Percentiles rank a stretch among this genome's conserved stretches.
Conservation (phyloP, 2,329 filamentous ascomycete species). For the Fusarium armeniacum region DNA sequence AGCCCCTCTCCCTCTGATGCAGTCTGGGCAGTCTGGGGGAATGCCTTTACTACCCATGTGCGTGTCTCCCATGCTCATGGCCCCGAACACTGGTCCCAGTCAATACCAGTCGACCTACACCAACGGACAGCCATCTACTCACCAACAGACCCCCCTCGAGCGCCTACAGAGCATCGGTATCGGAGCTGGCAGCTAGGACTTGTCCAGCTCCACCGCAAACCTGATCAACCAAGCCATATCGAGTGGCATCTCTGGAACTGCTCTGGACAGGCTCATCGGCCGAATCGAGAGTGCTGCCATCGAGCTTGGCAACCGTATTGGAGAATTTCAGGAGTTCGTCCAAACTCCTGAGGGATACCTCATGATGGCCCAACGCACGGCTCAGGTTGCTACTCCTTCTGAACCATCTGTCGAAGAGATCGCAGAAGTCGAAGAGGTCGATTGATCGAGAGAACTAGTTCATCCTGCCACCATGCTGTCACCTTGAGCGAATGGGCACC, state of each 20-base stretch:
- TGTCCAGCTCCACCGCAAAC: slow-evolving; percentile 40
- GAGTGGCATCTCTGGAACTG: slow-evolving; percentile 61
- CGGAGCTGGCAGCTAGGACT: slow-evolving; percentile 57
- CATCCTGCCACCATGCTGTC: not conserved
- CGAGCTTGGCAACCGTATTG: slow-evolving; percentile 67
- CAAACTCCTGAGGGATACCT: slow-evolving; percentile 15
- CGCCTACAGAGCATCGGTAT: slow-evolving; percentile 22
- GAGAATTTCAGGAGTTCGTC: slow-evolving; percentile 64
- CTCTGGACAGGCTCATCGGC: slow-evolving; percentile 62
- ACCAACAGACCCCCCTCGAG: slow-evolving; percentile 46
- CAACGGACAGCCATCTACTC: slow-evolving; percentile 11
- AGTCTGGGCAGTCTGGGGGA: slow-evolving; percentile 1
- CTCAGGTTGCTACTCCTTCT: slow-evolving; percentile 33
- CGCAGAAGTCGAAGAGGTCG: slow-evolving; percentile 18
- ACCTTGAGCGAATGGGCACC: not conserved
- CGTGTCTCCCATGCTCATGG: not conserved
- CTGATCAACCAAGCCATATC: slow-evolving; percentile 59
- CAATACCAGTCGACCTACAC: not conserved
- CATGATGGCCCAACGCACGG: slow-evolving; percentile 37
- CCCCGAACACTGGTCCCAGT: not conserved
- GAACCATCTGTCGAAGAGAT: slow-evolving; percentile 1
- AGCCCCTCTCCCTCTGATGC: slow-evolving; percentile 4
- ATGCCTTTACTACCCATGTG: slow-evolving; percentile 19
- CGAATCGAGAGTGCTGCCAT: slow-evolving; percentile 68
- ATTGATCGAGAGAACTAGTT: slow-evolving; percentile 12